Percentiles rank a stretch among this genome's conserved stretches.
These are phyloP conservation scores for Yamadazyma scolyti DNA, from an alignment of 805 yeast species.

Conservation along the genomic window DNA sequence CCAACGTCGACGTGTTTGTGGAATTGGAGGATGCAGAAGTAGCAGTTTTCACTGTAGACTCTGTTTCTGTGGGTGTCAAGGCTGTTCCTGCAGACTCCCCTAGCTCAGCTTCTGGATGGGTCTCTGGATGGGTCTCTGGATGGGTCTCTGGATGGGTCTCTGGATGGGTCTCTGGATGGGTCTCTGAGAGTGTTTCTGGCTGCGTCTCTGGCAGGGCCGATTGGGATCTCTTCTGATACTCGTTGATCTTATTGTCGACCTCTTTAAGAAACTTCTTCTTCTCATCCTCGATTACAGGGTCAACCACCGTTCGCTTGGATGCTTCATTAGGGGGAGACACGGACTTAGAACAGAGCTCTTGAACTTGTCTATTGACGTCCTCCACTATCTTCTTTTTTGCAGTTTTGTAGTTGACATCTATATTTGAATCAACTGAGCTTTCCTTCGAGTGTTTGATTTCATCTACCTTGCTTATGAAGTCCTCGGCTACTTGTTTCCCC, in stretches of 20 bases:
- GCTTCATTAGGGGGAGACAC: constrained; percentile 12
- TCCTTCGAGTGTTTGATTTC: constrained; percentile 22
- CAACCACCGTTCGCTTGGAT: constrained; percentile 1
- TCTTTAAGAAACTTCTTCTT: constrained; percentile 21
- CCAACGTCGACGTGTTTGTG: not conserved
- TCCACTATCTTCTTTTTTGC: constrained; percentile 28
- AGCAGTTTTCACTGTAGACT: too few species aligned
- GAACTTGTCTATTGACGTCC: constrained; percentile 28
- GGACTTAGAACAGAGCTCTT: constrained; percentile 16
- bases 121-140: too few species aligned
- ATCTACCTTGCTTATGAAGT: constrained; percentile 28
- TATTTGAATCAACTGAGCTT: constrained; percentile 14
- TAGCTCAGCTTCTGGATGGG: too few species aligned
- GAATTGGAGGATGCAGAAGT: too few species aligned
- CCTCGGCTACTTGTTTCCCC: constrained; percentile 31
- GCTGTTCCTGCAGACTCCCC: too few species aligned
- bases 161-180: too few species aligned
- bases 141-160: too few species aligned
- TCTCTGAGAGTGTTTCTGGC: too few species aligned
- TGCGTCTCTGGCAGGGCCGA: not conserved
- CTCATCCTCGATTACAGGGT: constrained; percentile 10
- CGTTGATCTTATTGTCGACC: constrained; percentile 25
- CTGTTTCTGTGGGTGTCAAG: too few species aligned
- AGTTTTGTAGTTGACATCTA: constrained; percentile 14
- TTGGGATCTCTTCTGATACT: too few species aligned